phyloP scores from a whole-genome alignment of 768 basidiomycete genomes.

The Omphalotus guepiniiformis region DNA sequence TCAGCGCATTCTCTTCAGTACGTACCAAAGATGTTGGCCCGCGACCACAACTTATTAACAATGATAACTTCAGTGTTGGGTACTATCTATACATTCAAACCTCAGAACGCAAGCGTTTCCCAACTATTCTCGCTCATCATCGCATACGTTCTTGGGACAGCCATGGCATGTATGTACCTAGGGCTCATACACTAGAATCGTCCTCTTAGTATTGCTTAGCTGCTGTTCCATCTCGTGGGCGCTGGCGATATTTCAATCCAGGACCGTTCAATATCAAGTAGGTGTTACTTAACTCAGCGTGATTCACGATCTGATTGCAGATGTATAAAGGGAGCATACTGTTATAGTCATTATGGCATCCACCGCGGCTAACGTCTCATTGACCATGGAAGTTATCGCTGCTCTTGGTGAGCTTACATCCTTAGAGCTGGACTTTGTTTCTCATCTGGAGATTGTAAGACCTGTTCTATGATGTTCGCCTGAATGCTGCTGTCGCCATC shows the following conservation, averaged over 20 bases:
- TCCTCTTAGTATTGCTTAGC: conserved; percentile 15
- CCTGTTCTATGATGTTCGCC: conserved; percentile 45
- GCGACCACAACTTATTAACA: background rate
- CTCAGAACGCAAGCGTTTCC: conserved; percentile 48
- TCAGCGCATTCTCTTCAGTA: conserved; percentile 45
- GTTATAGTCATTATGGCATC: conserved; percentile 53
- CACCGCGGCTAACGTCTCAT: conserved; percentile 47
- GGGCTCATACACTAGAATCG: background rate
- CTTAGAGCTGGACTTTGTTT: background rate
- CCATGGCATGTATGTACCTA: conserved; percentile 36
- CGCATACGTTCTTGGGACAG: conserved; percentile 48
- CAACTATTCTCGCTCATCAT: conserved; percentile 55
- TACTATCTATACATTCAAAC: conserved; percentile 36
- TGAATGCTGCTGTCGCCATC: conserved; percentile 47
- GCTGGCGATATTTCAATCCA: conserved; percentile 41
- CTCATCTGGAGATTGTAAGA: conserved; percentile 24
- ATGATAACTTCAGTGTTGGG: conserved; percentile 24
- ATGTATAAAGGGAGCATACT: conserved; percentile 37
- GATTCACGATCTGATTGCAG: background rate
- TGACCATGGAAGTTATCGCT: conserved; percentile 50
- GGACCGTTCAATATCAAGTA: conserved; percentile 52
- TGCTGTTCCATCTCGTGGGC: conserved; percentile 37
- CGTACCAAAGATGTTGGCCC: background rate
- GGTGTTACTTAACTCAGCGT: background rate
- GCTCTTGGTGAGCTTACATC: conserved; percentile 32